Evolutionary conservation across 345 rosid genomes (phyloP).

Genomic region (Eucalyptus erythrocorys): DNA sequence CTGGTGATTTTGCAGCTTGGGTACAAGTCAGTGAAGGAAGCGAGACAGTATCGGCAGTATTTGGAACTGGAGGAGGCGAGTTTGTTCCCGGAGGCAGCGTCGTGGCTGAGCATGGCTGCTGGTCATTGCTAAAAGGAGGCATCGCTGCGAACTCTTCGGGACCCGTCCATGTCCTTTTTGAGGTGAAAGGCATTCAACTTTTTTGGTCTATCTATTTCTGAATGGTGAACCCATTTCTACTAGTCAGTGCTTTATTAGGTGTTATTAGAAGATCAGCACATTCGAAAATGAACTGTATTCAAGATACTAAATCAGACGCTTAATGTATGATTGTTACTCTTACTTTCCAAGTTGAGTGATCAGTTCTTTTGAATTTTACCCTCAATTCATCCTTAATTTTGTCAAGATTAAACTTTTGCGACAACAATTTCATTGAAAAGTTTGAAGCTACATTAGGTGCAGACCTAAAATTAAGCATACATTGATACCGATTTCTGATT

Average conservation of each 20-base stretch:
- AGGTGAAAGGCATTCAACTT: conserved; percentile 16
- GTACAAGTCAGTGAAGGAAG: conserved; percentile 33
- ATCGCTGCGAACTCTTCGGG: conserved; percentile 37
- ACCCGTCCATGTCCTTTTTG: conserved; percentile 30
- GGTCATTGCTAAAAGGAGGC: conserved; percentile 83
- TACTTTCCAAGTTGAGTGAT: not conserved
- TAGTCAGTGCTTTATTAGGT: not conserved
- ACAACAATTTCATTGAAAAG: not conserved
- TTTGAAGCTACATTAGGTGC: not conserved
- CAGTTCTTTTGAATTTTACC: not conserved
- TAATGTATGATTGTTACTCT: not conserved
- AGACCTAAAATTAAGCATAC: not conserved
- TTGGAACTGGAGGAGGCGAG: conserved; percentile 20
- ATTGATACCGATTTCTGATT: not conserved
- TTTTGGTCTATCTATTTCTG: not conserved
- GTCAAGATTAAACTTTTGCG: not conserved
- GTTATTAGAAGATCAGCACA: not conserved
- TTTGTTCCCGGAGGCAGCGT: conserved; percentile 32
- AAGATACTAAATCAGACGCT: not conserved
- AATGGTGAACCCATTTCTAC: not conserved
- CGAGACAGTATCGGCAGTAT: conserved; percentile 22
- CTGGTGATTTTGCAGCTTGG: conserved; percentile 34
- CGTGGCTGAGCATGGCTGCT: conserved; percentile 45
- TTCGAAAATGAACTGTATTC: not conserved
- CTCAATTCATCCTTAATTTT: not conserved